Base-by-base conservation (phyloP, 1,284 basidiomycete genomes). In the Amanita bisporigera region DNA sequence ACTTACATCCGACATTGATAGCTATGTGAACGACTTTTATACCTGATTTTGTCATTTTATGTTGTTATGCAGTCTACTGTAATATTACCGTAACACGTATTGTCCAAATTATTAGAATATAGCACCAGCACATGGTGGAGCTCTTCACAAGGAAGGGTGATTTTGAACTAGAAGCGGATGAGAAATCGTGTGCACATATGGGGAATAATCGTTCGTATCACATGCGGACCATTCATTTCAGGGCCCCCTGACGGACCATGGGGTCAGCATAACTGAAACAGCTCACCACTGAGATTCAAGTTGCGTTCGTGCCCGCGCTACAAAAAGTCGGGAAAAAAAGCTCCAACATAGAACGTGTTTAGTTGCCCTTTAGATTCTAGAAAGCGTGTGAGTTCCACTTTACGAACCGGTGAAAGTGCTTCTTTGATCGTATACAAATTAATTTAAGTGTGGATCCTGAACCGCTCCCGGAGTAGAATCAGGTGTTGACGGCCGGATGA, bases 1-100 rank as follows among this genome's bases (percentile, higher is more conserved):
- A 47, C 19, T 29, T 17, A 45, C 33, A 4, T 21, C 38, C 43
- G 63, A 64, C 12, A 40, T 45, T 38, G 40, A 57, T 17, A 29
- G 41, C 26, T 64, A 64, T 38, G 38, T 57, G 10, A 43, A 64
- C 17, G 33, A 57, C 11, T 57, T 26, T 41, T 55, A 57, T 45
- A 21, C 63, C 17, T 57, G 52, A 55, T 24, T 24, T 12, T 41
- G 5, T 11, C 58, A 17, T 24, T 14, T 26, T 14, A 41, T 31
- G 10, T 41, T 24, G 21, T 45, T 29, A 4, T 31, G 21, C 29
- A 29, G 31, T n/a, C 38, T 31, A 31, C 12, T 47, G 60, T 61
- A 49, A 15, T 49, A 49, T 21, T 57, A 57, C 33, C n/a, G 15
- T 17, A n/a, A 15, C 55, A 24, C 38, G 55, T 57, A 38, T 24